Conservation (phyloP, 495 filamentous ascomycete species). For the Trichoderma gamsii region DNA sequence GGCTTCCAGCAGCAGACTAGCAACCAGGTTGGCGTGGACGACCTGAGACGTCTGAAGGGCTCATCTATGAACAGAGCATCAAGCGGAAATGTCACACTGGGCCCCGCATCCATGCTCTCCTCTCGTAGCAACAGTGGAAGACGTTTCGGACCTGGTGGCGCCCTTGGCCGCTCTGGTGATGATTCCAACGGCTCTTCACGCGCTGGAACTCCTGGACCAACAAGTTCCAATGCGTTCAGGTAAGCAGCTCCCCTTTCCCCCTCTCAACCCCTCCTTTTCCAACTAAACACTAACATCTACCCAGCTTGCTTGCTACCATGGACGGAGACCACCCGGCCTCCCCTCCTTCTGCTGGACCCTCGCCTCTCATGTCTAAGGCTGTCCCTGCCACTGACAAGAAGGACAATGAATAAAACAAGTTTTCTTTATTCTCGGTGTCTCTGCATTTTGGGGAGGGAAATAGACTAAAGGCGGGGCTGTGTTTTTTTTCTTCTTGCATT, state of each 20-base stretch:
- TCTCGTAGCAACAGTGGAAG: slow-evolving; percentile 76
- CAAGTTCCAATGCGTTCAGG: slow-evolving; percentile 85
- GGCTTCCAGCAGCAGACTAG: slow-evolving; percentile 54
- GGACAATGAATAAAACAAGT: slow-evolving; percentile 32
- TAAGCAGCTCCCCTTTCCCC: slow-evolving; percentile 39
- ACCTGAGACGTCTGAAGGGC: slow-evolving; percentile 71
- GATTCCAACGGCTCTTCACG: slow-evolving; percentile 73
- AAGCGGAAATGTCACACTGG: slow-evolving; percentile 62
- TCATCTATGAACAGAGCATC: slow-evolving; percentile 43
- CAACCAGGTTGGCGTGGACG: slow-evolving; percentile 82
- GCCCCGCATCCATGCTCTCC: slow-evolving; percentile 72
- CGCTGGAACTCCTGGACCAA: slow-evolving; percentile 74
- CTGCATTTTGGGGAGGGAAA: slow-evolving; percentile 30
- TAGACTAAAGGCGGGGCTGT: slow-evolving; percentile 29
- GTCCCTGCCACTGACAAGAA: slow-evolving; percentile 51
- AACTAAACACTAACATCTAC: slow-evolving; percentile 25
- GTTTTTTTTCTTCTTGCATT: slow-evolving; percentile 39
- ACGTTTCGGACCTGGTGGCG: slow-evolving; percentile 56
- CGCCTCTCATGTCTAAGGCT: slow-evolving; percentile 56
- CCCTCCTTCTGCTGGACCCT: slow-evolving; percentile 57
- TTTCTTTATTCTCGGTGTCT: slow-evolving; percentile 18
- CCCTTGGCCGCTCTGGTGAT: slow-evolving; percentile 63
- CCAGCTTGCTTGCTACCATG: slow-evolving; percentile 46
- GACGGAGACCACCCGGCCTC: slow-evolving; percentile 50
- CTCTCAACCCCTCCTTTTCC: slow-evolving; percentile 19